Percentiles rank a stretch among this genome's conserved stretches.
These are phyloP conservation scores for Phytophthora vignae DNA, from an alignment of 352 stramenopile species.

Conservation along the genomic window DNA sequence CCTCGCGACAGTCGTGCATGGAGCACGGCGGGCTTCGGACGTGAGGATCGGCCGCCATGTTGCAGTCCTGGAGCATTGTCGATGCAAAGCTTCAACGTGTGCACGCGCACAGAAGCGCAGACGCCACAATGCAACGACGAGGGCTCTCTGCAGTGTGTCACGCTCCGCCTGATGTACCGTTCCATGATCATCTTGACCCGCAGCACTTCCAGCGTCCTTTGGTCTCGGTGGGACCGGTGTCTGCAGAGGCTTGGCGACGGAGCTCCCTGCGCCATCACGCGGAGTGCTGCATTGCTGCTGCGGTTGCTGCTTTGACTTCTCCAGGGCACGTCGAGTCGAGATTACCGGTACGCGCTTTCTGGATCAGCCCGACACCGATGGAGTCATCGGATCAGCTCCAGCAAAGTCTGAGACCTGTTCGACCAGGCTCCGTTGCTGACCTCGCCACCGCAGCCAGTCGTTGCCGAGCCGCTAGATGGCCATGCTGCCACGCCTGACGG, in stretches of 20 bases:
- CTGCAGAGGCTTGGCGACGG: background rate
- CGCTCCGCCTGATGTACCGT: background rate
- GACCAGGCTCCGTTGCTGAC: no score
- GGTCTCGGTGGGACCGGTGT: background rate
- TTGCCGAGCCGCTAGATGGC: background rate
- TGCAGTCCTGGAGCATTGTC: background rate
- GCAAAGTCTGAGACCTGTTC: background rate
- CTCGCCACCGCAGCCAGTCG: no score
- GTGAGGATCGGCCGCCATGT: background rate
- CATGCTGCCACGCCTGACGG: no score
- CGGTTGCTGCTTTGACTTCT: no score
- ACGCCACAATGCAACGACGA: background rate
- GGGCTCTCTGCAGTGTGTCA: background rate
- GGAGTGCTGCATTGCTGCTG: no score
- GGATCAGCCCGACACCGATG: background rate
- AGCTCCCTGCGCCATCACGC: background rate
- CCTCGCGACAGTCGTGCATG: conserved; percentile 8
- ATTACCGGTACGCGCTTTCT: no score
- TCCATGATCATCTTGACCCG: background rate
- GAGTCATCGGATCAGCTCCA: background rate
- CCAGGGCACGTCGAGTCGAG: background rate
- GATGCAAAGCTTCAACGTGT: background rate
- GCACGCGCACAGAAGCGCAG: background rate
- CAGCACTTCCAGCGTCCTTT: background rate
- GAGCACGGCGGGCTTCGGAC: background rate